These are phyloP conservation scores for Saccharomyces hybrid DNA, from an alignment of 1,139 yeast genomes.

Conservation along the genomic window DNA sequence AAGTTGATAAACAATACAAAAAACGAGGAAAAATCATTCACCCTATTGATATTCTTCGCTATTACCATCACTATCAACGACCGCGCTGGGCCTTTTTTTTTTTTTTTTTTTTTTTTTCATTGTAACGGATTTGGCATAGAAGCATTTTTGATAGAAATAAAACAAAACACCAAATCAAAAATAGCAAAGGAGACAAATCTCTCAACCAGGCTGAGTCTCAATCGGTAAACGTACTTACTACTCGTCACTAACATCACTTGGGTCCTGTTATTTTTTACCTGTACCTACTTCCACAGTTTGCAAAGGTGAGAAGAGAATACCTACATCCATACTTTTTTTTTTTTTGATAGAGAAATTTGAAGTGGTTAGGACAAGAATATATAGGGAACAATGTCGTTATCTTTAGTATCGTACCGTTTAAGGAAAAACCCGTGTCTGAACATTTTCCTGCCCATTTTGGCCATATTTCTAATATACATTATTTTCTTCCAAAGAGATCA, in stretches of 20 bases:
- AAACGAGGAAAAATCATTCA: background rate
- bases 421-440: slow-evolving; percentile 23
- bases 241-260: no score
- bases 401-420: slow-evolving; percentile 20
- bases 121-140: background rate
- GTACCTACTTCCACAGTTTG: background rate
- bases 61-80: background rate
- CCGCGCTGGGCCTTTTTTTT: background rate
- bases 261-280: no score
- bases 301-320: background rate
- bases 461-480: slow-evolving; percentile 17
- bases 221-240: background rate
- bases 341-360: background rate
- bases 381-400: background rate
- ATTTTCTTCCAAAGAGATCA: slow-evolving; percentile 18
- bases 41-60: background rate
- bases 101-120: background rate
- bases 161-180: background rate
- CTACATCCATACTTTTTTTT: background rate
- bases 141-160: background rate
- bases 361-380: slow-evolving; percentile 3
- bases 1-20: background rate
- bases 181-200: background rate
- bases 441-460: slow-evolving; percentile 20
- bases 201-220: background rate